These are phyloP conservation scores for Paecilomyces sp. DNA, from an alignment of 2,329 filamentous ascomycete genomes.

Conservation along the genomic window DNA sequence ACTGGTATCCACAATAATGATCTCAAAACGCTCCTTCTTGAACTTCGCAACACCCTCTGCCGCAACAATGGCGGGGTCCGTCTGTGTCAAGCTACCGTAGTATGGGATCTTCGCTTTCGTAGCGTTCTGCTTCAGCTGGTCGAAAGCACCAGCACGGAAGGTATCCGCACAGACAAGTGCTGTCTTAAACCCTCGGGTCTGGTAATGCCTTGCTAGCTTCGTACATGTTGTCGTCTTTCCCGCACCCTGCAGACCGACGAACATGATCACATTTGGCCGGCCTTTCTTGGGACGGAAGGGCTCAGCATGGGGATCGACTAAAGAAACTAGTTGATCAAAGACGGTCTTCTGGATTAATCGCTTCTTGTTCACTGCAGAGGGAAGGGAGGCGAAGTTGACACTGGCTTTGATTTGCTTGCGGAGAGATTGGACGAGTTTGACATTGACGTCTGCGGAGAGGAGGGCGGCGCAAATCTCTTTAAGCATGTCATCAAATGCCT, in stretches of 20 bases:
- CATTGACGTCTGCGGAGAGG: conserved; percentile 94
- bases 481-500: conserved; percentile 96
- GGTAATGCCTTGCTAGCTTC: conserved; percentile 91
- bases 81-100: conserved; percentile 93
- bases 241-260: conserved; percentile 93
- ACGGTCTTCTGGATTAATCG: conserved; percentile 95
- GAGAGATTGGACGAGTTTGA: conserved; percentile 81
- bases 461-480: conserved; percentile 97
- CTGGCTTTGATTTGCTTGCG: conserved; percentile 85
- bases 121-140: conserved; percentile 97
- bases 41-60: conserved; percentile 97
- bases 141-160: conserved; percentile 95
- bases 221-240: conserved; percentile 98
- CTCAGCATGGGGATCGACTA: conserved; percentile 92
- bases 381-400: conserved; percentile 92
- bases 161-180: conserved; percentile 97
- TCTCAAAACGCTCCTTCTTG: conserved; percentile 96
- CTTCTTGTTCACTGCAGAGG: conserved; percentile 93
- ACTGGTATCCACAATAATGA: conserved; percentile 97
- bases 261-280: conserved; percentile 97
- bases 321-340: conserved; percentile 90
- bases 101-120: conserved; percentile 99
- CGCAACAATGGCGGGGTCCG: conserved; percentile 87
- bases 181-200: conserved; percentile 83
- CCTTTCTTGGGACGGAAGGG: conserved; percentile 97